These are phyloP conservation scores for Angomonas deanei DNA, from an alignment of 208 protist genomes.

Conservation along the genomic window DNA sequence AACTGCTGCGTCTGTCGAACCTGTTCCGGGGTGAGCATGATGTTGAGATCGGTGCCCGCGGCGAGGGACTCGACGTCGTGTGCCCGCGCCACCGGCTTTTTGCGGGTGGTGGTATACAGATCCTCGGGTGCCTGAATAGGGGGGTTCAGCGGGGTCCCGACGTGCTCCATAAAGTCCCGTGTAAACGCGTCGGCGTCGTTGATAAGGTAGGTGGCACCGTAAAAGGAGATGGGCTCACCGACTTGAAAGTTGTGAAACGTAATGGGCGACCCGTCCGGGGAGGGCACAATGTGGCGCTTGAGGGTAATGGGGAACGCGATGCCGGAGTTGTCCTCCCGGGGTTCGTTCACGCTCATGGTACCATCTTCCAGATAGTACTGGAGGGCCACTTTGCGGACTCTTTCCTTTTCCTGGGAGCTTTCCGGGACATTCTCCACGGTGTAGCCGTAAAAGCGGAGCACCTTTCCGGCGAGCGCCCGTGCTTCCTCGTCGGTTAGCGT, in stretches of 20 bases:
- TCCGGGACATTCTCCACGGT: slow-evolving; percentile 94
- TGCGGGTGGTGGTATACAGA: slow-evolving; percentile 46
- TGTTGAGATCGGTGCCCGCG: slow-evolving; percentile 56
- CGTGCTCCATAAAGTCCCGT: slow-evolving; percentile 68
- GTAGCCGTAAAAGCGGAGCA: slow-evolving; percentile 94
- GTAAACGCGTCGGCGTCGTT: slow-evolving; percentile 94
- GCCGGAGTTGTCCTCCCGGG: slow-evolving; percentile 91
- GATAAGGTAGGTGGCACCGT: slow-evolving; percentile 91
- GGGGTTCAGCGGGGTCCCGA: slow-evolving; percentile 49
- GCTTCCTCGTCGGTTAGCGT: slow-evolving; percentile 2
- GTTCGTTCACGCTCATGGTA: slow-evolving; percentile 95
- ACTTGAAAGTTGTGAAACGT: slow-evolving; percentile 83
- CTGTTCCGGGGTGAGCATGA: slow-evolving; percentile 76
- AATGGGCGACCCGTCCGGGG: slow-evolving; percentile 68
- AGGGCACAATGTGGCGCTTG: slow-evolving; percentile 88
- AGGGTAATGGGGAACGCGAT: slow-evolving; percentile 90
- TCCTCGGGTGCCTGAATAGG: slow-evolving; percentile 65
- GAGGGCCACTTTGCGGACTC: slow-evolving; percentile 88
- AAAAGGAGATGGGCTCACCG: slow-evolving; percentile 88
- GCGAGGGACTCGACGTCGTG: slow-evolving; percentile 78
- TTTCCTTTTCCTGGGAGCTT: slow-evolving; percentile 83
- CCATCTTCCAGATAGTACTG: slow-evolving; percentile 95
- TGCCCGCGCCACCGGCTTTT: slow-evolving; percentile 46
- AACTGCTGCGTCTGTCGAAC: slow-evolving; percentile 88
- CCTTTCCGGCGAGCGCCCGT: slow-evolving; percentile 57